Percentiles rank a stretch among this genome's conserved stretches.
Conservation (phyloP, 345 rosid genomes). For the Passiflora organensis region DNA sequence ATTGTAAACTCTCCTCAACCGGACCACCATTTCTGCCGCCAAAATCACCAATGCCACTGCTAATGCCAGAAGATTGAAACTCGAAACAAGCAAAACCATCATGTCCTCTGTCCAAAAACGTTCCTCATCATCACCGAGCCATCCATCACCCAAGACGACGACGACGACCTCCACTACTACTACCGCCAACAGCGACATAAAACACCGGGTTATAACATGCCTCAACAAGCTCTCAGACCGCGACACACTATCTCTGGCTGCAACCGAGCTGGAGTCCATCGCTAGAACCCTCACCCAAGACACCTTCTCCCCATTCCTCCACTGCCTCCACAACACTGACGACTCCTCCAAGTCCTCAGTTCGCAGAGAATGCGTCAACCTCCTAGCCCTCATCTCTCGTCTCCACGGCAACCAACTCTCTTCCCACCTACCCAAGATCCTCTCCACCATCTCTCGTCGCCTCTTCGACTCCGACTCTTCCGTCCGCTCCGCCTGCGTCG, state of each 20-base stretch:
- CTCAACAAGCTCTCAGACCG: slow-evolving; percentile 94
- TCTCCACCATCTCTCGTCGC: slow-evolving; percentile 67
- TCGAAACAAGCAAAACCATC: too few relatives aligned
- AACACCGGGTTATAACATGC: slow-evolving; percentile 66
- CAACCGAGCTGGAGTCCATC: slow-evolving; percentile 79
- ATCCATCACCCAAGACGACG: too few relatives aligned
- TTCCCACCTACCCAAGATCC: slow-evolving; percentile 70
- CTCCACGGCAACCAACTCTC: slow-evolving; percentile 71
- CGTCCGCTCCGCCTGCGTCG: slow-evolving; percentile 75
- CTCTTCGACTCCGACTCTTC: slow-evolving; percentile 80
- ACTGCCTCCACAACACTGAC: slow-evolving; percentile 72
- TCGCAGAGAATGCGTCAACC: slow-evolving; percentile 70
- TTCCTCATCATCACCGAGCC: too few relatives aligned
- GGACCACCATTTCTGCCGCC: too few relatives aligned
- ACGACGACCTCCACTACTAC: too few relatives aligned
- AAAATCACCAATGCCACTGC: too few relatives aligned
- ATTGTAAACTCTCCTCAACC: too few relatives aligned
- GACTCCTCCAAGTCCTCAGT: slow-evolving; percentile 65
- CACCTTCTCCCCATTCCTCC: slow-evolving; percentile 58
- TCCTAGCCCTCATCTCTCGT: slow-evolving; percentile 63
- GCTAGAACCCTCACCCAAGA: slow-evolving; percentile 53
- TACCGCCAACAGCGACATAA: slow-evolving; percentile 36
- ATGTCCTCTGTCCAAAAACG: too few relatives aligned
- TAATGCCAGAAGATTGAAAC: too few relatives aligned
- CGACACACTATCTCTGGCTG: slow-evolving; percentile 67